Conservation (phyloP, 2,329 filamentous ascomycete species). For the Exophiala alcalophila region DNA sequence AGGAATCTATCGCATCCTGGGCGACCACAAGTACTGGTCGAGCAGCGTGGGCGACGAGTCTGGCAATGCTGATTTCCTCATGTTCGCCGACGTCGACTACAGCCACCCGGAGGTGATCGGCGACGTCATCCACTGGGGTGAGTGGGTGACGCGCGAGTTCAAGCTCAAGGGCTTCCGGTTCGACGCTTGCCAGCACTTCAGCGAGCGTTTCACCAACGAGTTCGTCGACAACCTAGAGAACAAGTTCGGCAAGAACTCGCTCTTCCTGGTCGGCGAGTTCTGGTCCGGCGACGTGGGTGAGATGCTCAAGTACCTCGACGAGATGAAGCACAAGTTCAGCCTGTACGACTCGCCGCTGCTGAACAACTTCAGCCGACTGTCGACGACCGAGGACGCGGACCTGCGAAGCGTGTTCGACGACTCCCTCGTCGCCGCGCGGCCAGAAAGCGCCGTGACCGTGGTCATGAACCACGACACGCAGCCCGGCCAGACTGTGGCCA, state of each 20-base stretch:
- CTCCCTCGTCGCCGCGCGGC: conserved; percentile 55
- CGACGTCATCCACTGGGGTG: conserved; percentile 65
- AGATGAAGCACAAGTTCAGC: conserved; percentile 57
- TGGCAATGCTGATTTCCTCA: conserved; percentile 61
- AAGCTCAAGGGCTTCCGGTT: conserved; percentile 65
- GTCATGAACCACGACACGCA: conserved; percentile 73
- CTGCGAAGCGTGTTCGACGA: conserved; percentile 62
- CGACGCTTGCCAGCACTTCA: conserved; percentile 72
- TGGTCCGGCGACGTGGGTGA: conserved; percentile 57
- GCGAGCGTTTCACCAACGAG: conserved; percentile 62
- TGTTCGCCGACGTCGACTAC: conserved; percentile 71
- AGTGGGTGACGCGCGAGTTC: conserved; percentile 62
- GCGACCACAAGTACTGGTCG: conserved; percentile 62
- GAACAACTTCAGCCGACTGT: conserved; percentile 63
- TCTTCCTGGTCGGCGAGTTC: conserved; percentile 68
- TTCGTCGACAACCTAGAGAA: conserved; percentile 60
- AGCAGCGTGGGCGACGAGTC: conserved; percentile 59
- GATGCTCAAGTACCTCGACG: conserved; percentile 54
- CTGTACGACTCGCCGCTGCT: conserved; percentile 69
- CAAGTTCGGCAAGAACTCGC: conserved; percentile 46
- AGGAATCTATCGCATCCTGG: conserved; percentile 62
- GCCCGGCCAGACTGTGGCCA: conserved; percentile 37
- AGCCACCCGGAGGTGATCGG: conserved; percentile 59
- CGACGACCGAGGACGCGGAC: conserved; percentile 56
- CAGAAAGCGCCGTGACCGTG: conserved; percentile 61